Conservation (phyloP, 768 basidiomycete genomes). For the Mycena olivaceomarginata region DNA sequence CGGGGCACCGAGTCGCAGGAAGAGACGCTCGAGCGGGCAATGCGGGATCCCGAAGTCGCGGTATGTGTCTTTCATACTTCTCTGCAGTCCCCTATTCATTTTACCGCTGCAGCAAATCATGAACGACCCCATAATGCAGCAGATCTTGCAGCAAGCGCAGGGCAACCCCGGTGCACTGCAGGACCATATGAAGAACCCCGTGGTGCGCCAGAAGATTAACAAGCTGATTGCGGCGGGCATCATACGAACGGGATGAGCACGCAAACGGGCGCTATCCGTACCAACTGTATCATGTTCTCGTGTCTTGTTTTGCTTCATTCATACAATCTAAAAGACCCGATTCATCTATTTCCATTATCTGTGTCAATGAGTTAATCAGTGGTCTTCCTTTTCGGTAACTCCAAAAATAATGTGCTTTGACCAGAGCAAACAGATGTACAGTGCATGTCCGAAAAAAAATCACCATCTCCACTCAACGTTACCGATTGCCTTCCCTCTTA, state of each 20-base stretch:
- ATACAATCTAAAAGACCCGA: conserved; percentile 18
- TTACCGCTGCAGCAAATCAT: conserved; percentile 78
- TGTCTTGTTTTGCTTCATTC: conserved; percentile 26
- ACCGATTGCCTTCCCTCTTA: conserved; percentile 81
- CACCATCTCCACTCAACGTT: conserved; percentile 83
- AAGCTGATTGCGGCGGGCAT: conserved; percentile 96
- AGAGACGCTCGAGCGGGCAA: conserved; percentile 93
- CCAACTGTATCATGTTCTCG: conserved; percentile 10
- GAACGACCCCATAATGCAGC: conserved; percentile 95
- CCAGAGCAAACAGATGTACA: not conserved
- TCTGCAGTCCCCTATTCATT: conserved; percentile 15
- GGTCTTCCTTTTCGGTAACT: not conserved
- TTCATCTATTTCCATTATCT: not conserved
- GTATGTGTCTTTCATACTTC: conserved; percentile 65
- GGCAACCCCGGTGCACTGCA: conserved; percentile 90
- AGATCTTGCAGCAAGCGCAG: conserved; percentile 96
- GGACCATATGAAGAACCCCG: conserved; percentile 97
- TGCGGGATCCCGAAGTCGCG: conserved; percentile 97
- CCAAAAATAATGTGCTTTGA: conserved; percentile 17
- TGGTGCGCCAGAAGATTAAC: conserved; percentile 87
- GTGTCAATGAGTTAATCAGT: not conserved
- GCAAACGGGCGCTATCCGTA: not conserved
- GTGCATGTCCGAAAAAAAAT: not conserved
- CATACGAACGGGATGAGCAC: conserved; percentile 85
- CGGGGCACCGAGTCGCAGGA: conserved; percentile 93